Evolutionary conservation across 352 stramenopile genomes (phyloP), one percentile per base, ranked within the genome.

Genomic region (Pythium chondricola): DNA sequence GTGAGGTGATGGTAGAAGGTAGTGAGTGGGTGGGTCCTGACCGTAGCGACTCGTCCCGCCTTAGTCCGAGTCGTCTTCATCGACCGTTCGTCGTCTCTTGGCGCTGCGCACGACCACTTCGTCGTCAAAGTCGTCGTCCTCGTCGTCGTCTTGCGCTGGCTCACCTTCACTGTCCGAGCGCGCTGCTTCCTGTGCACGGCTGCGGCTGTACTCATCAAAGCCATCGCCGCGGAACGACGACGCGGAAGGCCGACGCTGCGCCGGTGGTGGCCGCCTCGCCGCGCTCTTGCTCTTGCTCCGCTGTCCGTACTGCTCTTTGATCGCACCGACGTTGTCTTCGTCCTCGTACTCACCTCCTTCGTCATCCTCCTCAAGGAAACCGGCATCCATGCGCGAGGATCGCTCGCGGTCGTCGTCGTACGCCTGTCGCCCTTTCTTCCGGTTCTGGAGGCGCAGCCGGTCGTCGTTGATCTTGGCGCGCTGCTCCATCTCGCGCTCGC

Each of bases 401-500:
- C 83, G 80, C 27, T 82, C 74, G 39, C 78, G 76, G 59, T 92
- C 80, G 43, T 77, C 79, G 55, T 93, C 83, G 58, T 80, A 92
- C 14, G 69, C 73, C 48, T 93, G 79, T 7, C 79, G 77, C 29
- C 78, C 73, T 55, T 93, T 93, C 63, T 93, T 93, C 40, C 83
- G 83, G 54, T 87, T 89, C 59, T 88, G 74, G 20, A 93, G 59
- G 16, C 80, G 76, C 52, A 93, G 42, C n/a, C 77, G 79, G 36
- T 93, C 83, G 46, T 93, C 78, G 46, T 76, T 83, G 52, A 92
- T 87, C 63, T 88, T 88, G n/a, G 85, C 78, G 26, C 78, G 77
- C 50, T 90, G 74, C 53, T 91, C 80, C 51, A 90, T 80, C 45
- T 93, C 72, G 30, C 76, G 75, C 45, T 83, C 76, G n/a, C 80